phyloP scores from a whole-genome alignment of 1,139 yeast genomes.

The Scheffersomyces titani region DNA sequence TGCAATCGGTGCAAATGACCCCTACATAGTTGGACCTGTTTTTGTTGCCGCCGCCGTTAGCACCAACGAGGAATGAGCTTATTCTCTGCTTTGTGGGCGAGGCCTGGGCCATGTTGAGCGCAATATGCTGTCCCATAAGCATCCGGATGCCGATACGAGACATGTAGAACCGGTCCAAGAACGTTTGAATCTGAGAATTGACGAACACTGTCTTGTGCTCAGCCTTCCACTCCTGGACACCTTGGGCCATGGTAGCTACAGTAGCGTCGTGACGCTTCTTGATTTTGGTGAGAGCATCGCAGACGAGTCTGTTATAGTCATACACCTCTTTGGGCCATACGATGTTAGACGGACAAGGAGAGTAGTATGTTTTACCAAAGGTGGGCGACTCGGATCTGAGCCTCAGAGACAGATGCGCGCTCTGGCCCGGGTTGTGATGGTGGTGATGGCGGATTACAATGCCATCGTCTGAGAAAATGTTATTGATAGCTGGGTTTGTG shows the following conservation, averaged over 20 bases:
- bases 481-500: slow-evolving; percentile 43
- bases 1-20: slow-evolving; percentile 79
- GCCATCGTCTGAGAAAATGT: slow-evolving; percentile 26
- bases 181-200: slow-evolving; percentile 71
- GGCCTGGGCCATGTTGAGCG: slow-evolving; percentile 67
- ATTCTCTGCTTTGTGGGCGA: slow-evolving; percentile 46
- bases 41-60: slow-evolving; percentile 7
- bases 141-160: slow-evolving; percentile 85
- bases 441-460: slow-evolving; percentile 13
- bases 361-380: slow-evolving; percentile 59
- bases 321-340: slow-evolving; percentile 77
- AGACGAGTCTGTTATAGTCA: slow-evolving; percentile 68
- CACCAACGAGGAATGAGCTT: slow-evolving; percentile 36
- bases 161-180: slow-evolving; percentile 82
- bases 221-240: slow-evolving; percentile 85
- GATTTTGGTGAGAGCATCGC: slow-evolving; percentile 66
- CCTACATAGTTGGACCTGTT: slow-evolving; percentile 66
- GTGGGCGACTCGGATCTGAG: slow-evolving; percentile 36
- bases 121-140: slow-evolving; percentile 88
- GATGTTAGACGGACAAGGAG: slow-evolving; percentile 52
- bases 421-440: slow-evolving; percentile 11
- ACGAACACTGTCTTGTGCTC: slow-evolving; percentile 50
- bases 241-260: slow-evolving; percentile 90
- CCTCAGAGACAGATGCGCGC: slow-evolving; percentile 4
- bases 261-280: slow-evolving; percentile 90